Base-by-base conservation (phyloP, 805 yeast species). In the Zygoascus biomembranicola region DNA sequence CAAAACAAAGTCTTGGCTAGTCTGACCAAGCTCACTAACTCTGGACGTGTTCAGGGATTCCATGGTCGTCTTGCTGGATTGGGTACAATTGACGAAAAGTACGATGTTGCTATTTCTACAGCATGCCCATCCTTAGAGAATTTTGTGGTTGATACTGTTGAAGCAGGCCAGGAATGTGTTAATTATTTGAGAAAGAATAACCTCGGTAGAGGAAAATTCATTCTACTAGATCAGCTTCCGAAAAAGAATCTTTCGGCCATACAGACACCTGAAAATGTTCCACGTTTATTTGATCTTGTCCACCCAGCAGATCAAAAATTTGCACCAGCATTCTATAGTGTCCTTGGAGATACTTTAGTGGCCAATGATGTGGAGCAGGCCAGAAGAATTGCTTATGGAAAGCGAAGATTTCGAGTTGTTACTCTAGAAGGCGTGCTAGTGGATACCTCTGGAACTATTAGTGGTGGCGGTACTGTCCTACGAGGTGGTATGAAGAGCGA, bases 61-160 rank as follows among this genome's bases (percentile, higher is more conserved):
- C 77, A 87, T 65, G 99, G 98, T 0, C 75, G 97, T 57, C 71
- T 94, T 14, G 99, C 99, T 16, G 95, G 89, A 60, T 72, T 94
- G 46, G 99, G 97, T n/a, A 77, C 78, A 1, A 94, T 94, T 58
- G 96, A 89, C 65, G 87, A 85, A 58, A 78, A 80, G 62, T 94
- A 86, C 66, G 98, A 95, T 69, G 79, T 90, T 51, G 99, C 99
- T 0, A 81, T 94, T 8, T 90, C 98, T 0, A 94, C 98, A 0
- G 98, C 97, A 0, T 89, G 94, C 59, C 90, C 95, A 1, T 83
- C 90, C 8, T 73, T 94, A 54, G 95, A 92, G 66, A 92, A 95
- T 57, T 82, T 90, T 76, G 98, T 94, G 16, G 98, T 94, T 2
- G 97, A 90, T 48, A 77, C 80, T 3, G 81, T 83, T 2, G 80